Conservation (phyloP, 306 rosid genomes). For the Cucurbita argyrosperma region DNA sequence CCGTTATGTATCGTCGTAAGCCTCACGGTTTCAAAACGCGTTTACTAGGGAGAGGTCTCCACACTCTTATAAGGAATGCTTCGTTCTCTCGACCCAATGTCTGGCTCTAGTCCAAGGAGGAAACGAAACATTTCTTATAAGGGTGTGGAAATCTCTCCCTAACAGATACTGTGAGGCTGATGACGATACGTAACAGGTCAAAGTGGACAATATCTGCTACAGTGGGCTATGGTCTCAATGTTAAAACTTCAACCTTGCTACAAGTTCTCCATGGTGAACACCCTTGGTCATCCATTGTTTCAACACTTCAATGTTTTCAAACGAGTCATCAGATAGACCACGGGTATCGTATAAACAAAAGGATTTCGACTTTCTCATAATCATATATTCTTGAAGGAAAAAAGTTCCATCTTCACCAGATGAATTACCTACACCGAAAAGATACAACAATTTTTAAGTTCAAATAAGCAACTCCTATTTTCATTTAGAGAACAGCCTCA, state of each 20-base stretch:
- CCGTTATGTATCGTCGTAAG: too few species aligned
- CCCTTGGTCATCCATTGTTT: constrained; percentile 70
- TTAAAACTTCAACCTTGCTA: constrained; percentile 43
- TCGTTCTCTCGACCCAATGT: too few species aligned
- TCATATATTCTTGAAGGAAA: constrained; percentile 75
- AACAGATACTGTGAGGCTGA: too few species aligned
- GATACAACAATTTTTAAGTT: neutral
- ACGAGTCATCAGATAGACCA: constrained; percentile 35
- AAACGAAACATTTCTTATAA: too few species aligned
- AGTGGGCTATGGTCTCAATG: neutral
- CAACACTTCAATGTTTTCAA: constrained; percentile 30
- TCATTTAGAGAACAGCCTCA: neutral
- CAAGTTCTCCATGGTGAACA: constrained; percentile 53
- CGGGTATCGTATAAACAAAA: constrained; percentile 76
- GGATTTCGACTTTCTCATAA: constrained; percentile 50
- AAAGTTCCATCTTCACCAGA: constrained; percentile 54
- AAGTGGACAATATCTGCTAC: too few species aligned
- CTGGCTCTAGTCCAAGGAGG: too few species aligned
- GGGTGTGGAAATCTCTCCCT: too few species aligned
- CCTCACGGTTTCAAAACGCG: too few species aligned
- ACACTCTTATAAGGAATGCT: too few species aligned
- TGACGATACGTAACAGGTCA: too few species aligned
- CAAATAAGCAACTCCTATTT: neutral
- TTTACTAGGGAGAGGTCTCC: too few species aligned
- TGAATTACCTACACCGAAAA: constrained; percentile 40